A percentile compares a stretch with the other conserved stretches of the same genome.
phyloP scores from a whole-genome alignment of 2,329 filamentous ascomycete genomes.

The Trichoderma koningiopsis region DNA sequence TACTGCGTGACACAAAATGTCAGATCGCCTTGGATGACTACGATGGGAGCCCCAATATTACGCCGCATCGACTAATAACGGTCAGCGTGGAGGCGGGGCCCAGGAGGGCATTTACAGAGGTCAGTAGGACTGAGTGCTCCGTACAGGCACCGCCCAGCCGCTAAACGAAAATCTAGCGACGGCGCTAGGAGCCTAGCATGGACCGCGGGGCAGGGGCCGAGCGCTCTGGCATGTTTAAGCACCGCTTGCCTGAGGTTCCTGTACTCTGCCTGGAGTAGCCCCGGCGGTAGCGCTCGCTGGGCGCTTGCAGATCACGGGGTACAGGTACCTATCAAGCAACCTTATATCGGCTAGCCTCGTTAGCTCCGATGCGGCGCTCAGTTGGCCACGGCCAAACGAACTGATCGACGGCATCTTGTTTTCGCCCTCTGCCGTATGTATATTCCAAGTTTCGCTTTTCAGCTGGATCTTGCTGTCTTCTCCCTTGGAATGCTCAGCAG shows the following conservation, averaged over 20 bases:
- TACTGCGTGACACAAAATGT: neutral
- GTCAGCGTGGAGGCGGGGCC: slow-evolving; percentile 20
- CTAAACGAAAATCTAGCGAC: neutral
- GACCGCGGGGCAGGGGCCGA: slow-evolving; percentile 10
- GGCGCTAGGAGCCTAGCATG: neutral
- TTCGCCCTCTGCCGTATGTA: neutral
- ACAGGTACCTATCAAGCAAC: neutral
- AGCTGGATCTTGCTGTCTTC: neutral
- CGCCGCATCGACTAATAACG: slow-evolving; percentile 25
- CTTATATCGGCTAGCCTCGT: neutral
- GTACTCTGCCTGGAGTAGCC: neutral
- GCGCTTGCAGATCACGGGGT: neutral
- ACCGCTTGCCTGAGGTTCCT: neutral
- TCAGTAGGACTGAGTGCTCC: neutral
- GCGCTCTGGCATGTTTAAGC: slow-evolving; percentile 4
- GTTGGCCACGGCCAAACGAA: neutral
- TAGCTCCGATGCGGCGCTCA: neutral
- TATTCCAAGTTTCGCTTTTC: neutral
- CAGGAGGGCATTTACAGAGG: neutral
- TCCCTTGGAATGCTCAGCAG: neutral
- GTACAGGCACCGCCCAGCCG: neutral
- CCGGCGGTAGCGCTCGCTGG: neutral
- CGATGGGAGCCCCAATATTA: slow-evolving; percentile 17
- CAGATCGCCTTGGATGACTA: slow-evolving; percentile 21
- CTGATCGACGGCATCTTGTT: neutral